Conservation (phyloP, 495 filamentous ascomycete genomes). For the Aspergillus leporis region DNA sequence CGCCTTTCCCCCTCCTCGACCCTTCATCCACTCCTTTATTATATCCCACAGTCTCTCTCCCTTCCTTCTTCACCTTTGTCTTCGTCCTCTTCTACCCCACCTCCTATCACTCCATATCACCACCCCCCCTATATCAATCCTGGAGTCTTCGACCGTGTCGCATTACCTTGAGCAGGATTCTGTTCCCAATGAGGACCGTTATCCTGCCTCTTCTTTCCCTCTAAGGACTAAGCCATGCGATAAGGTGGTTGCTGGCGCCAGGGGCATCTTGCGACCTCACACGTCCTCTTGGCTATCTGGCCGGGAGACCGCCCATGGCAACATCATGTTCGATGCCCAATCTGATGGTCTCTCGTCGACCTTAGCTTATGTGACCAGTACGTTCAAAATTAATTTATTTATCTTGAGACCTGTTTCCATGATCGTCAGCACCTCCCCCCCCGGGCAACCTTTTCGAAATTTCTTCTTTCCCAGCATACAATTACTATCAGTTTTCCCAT, state of each 20-base stretch:
- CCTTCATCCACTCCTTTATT: conserved; percentile 6
- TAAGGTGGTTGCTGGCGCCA: conserved; percentile 23
- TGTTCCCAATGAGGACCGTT: conserved; percentile 19
- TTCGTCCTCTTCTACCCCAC: neutral
- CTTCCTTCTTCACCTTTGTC: neutral
- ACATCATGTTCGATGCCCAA: conserved; percentile 45
- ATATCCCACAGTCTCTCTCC: conserved; percentile 7
- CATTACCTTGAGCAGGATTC: conserved; percentile 6
- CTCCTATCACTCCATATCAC: neutral
- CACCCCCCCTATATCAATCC: conserved; percentile 9
- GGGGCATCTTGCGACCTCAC: conserved; percentile 30
- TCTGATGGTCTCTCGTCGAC: conserved; percentile 33
- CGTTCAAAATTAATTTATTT: conserved; percentile 15
- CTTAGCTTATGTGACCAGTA: conserved; percentile 41
- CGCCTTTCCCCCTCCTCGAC: neutral
- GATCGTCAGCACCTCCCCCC: neutral
- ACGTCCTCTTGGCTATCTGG: conserved; percentile 20
- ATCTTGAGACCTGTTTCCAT: neutral
- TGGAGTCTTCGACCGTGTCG: conserved; percentile 26
- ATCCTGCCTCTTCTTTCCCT: conserved; percentile 12
- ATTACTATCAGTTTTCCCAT: conserved; percentile 4
- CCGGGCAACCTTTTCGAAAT: conserved; percentile 1
- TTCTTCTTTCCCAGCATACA: conserved; percentile 11
- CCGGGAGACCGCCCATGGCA: conserved; percentile 29
- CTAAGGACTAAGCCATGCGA: conserved; percentile 29